Evolutionary conservation across 805 yeast genomes (phyloP).

Genomic region (Candida adriatica): DNA sequence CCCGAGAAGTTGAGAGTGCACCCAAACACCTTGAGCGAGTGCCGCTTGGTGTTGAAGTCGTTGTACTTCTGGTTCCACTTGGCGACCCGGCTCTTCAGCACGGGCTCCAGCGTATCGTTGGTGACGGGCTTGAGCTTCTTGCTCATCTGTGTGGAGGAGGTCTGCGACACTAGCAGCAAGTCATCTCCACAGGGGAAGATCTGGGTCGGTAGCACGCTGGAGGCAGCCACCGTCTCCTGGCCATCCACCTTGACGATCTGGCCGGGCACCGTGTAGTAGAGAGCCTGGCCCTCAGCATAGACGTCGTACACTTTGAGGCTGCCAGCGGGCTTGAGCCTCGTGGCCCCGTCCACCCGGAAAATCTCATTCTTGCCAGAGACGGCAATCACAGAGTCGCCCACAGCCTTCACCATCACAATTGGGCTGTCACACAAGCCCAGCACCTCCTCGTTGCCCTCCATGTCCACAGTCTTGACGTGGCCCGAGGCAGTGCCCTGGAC

Average conservation of each 20-base stretch:
- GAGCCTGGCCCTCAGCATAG: not conserved
- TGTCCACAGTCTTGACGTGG: constrained; percentile 3
- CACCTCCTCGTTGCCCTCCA: not conserved
- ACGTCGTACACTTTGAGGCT: constrained; percentile 19
- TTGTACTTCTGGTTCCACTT: constrained; percentile 20
- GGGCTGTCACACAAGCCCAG: constrained; percentile 9
- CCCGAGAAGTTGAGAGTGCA: constrained; percentile 13
- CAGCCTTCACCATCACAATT: constrained; percentile 9
- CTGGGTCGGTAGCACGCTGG: constrained; percentile 4
- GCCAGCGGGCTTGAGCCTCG: constrained; percentile 4
- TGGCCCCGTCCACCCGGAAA: constrained; percentile 3
- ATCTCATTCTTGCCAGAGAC: constrained; percentile 17
- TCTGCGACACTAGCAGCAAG: constrained; percentile 8
- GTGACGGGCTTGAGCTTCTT: not conserved
- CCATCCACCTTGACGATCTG: constrained; percentile 7
- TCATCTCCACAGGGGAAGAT: constrained; percentile 8
- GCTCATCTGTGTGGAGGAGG: constrained; percentile 6
- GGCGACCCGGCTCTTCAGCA: constrained; percentile 9
- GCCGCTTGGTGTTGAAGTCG: constrained; percentile 19
- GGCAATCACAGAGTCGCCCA: constrained; percentile 5
- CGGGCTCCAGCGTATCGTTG: constrained; percentile 11
- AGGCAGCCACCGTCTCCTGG: not conserved
- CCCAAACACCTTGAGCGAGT: constrained; percentile 14
- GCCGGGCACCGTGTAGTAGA: constrained; percentile 9
- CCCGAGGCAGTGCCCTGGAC: constrained; percentile 20